Evolutionary conservation across 2,329 filamentous ascomycete genomes (phyloP).

Genomic region (Cordyceps militaris): DNA sequence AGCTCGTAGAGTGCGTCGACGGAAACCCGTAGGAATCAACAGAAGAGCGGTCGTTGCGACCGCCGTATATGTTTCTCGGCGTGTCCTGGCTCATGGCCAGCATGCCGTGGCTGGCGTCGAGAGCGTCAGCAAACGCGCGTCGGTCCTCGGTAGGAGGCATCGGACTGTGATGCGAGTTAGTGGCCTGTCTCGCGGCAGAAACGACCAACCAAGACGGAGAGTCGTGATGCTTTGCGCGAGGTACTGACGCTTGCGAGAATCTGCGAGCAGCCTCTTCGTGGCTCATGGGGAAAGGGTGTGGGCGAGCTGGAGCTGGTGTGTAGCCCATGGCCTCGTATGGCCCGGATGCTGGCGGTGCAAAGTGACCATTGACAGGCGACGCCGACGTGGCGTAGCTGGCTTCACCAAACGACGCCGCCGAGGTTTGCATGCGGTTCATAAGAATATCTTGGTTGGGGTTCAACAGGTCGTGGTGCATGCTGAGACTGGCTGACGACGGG

Average conservation of each 20-base stretch:
- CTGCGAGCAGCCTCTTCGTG: conserved; percentile 54
- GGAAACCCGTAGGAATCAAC: conserved; percentile 90
- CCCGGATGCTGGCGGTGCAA: conserved; percentile 55
- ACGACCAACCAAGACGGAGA: conserved; percentile 29
- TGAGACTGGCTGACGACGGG: conserved; percentile 45
- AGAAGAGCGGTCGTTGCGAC: conserved; percentile 60
- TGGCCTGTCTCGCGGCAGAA: conserved; percentile 25
- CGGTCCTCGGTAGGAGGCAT: conserved; percentile 44
- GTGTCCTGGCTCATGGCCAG: conserved; percentile 94
- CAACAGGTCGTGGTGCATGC: conserved; percentile 48
- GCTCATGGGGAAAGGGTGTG: conserved; percentile 44
- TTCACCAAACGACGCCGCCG: conserved; percentile 61
- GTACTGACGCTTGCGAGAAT: conserved; percentile 79
- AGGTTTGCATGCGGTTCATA: conserved; percentile 56
- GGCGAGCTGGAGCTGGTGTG: conserved; percentile 55
- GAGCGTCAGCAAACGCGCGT: conserved; percentile 75
- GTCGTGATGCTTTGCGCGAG: conserved; percentile 33
- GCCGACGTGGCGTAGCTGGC: conserved; percentile 59
- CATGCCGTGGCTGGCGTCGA: conserved; percentile 92
- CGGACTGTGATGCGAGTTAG: conserved; percentile 23
- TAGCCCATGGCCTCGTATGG: conserved; percentile 75
- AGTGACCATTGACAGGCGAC: conserved; percentile 58
- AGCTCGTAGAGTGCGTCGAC: conserved; percentile 73
- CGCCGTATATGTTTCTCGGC: conserved; percentile 80
- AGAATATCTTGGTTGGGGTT: conserved; percentile 69